Base-by-base conservation (phyloP, 139 green algal genomes). In the Klebsormidium nitens region DNA sequence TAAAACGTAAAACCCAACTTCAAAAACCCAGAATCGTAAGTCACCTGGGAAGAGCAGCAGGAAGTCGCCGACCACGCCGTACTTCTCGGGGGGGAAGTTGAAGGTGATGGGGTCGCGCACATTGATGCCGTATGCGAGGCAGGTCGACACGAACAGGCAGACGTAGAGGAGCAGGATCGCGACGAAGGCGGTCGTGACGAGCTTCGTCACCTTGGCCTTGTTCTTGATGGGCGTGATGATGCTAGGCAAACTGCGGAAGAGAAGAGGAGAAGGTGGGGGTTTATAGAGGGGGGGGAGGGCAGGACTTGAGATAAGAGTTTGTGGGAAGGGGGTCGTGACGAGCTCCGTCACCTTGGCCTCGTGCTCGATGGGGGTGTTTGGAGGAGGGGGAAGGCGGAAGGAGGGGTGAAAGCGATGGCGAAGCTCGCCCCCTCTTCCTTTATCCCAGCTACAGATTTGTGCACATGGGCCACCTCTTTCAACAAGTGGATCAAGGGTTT, bases 171-270 rank as follows among this genome's bases (percentile, higher is more conserved):
- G 14, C 31, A 77, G 70, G 34, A 79, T 35, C 19, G 34, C 36
- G 19, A 61, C 26, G n/a, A 79, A 73, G 17, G 71, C 38, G 2
- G 26, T n/a, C 1, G 17, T 0, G 19, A 67, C 19, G 2, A 79
- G n/a, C 11, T 6, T 5, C 3, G 64, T 17, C 3, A 79, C 34
- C 26, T 58, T 19, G 2, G 64, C n/a, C 71, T 79, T 79, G 29
- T 79, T 34, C 36, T n/a, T 36, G 37, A 79, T 69, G 29, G 71
- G 71, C 23, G 71, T 77, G 64, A 79, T 77, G 65, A 79, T 79
- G 39, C 71, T 46, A 14, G 71, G 71, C 1, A 79, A 26, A 28
- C 71, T 76, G 58, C 64, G 8, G 28, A 23, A 14, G 14, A n/a
- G n/a, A n/a, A n/a, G n/a, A n/a, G n/a, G n/a, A n/a, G n/a, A n/a